Evolutionary conservation across 2,329 filamentous ascomycete species (phyloP).

Genomic region (Xylariales sp.): DNA sequence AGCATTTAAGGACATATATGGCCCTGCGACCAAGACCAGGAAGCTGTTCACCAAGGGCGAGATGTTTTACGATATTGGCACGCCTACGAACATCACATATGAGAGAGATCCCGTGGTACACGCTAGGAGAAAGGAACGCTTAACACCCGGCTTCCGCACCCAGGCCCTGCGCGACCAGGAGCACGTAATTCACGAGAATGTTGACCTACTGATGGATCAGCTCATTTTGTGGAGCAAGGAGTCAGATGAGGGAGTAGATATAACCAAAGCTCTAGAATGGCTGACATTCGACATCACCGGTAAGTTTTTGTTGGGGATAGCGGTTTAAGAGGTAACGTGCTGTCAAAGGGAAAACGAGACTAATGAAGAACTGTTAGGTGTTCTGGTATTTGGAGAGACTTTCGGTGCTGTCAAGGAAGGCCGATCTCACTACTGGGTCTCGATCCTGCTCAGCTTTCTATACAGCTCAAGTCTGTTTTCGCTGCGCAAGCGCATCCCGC

Average conservation of each 20-base stretch:
- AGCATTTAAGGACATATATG: conserved; percentile 31
- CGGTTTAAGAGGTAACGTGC: no score
- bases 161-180: conserved; percentile 16
- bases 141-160: conserved; percentile 15
- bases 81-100: conserved; percentile 10
- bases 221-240: conserved; percentile 4
- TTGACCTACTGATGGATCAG: conserved; percentile 14
- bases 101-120: conserved; percentile 15
- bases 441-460: conserved; percentile 9
- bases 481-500: conserved; percentile 10
- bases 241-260: conserved; percentile 11
- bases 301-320: not conserved
- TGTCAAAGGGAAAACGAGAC: not conserved
- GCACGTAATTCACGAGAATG: conserved; percentile 15
- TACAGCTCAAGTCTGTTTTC: conserved; percentile 8
- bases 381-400: conserved; percentile 14
- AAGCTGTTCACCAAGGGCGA: conserved; percentile 14
- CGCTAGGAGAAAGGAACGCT: conserved; percentile 13
- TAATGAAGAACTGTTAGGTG: conserved; percentile 5
- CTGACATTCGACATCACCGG: conserved; percentile 19
- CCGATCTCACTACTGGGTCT: conserved; percentile 12
- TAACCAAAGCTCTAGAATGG: conserved; percentile 15
- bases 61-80: conserved; percentile 12
- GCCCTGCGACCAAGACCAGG: conserved; percentile 15
- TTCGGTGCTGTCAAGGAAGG: conserved; percentile 11